Conservation (phyloP, 495 filamentous ascomycete genomes). For the Podospora pseudoanserina region DNA sequence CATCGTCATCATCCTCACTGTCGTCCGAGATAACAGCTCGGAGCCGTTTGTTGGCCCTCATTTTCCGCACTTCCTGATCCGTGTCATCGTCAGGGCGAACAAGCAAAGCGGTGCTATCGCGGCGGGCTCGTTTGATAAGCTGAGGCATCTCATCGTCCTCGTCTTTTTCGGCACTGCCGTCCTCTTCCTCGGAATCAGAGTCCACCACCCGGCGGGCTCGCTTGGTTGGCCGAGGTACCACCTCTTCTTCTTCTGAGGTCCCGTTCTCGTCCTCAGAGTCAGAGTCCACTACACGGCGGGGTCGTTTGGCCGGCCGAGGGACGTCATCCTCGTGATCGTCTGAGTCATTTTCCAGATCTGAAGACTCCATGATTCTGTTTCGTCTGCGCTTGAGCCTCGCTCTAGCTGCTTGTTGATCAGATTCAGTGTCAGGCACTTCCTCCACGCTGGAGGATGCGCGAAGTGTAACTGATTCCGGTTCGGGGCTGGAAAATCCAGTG, state of each 20-base stretch:
- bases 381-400: neutral
- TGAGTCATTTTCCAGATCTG: neutral
- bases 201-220: slow-evolving; percentile 15
- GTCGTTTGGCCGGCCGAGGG: neutral
- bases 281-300: slow-evolving; percentile 1
- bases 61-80: slow-evolving; percentile 6
- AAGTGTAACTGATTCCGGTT: slow-evolving; percentile 20
- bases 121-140: neutral
- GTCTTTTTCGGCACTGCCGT: neutral
- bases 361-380: neutral
- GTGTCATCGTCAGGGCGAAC: slow-evolving; percentile 19
- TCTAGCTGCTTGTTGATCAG: neutral
- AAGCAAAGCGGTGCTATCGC: neutral
- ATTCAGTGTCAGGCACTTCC: slow-evolving; percentile 6
- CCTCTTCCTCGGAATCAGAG: slow-evolving; percentile 17
- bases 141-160: neutral
- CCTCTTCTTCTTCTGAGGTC: neutral
- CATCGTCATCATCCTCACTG: neutral
- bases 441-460: slow-evolving; percentile 4
- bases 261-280: neutral
- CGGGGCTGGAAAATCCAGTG: slow-evolving; percentile 27
- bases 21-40: neutral
- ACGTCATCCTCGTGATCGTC: neutral
- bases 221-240: neutral
- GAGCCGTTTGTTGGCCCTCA: neutral